Conservation (phyloP, 306 rosid species). For the Casuarina equisetifolia region DNA sequence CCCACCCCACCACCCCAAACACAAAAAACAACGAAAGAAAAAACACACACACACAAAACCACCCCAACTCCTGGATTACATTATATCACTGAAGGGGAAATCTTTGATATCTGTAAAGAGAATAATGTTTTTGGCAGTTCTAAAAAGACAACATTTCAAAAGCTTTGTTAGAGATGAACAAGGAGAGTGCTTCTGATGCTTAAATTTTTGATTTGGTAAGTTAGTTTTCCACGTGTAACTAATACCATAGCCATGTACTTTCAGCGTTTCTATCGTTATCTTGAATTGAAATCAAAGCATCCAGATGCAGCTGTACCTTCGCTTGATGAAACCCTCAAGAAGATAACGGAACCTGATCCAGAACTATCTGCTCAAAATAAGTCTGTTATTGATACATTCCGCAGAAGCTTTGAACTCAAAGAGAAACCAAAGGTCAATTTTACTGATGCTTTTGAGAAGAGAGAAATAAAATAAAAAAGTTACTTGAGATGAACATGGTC, state of each 20-base stretch:
- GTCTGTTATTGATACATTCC: constrained; percentile 46
- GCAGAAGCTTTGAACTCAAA: constrained; percentile 48
- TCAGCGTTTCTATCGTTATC: constrained; percentile 72
- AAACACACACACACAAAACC: no score
- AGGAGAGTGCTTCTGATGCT: background rate
- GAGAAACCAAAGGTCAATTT: constrained; percentile 57
- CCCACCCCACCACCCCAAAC: no score
- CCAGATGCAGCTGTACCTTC: constrained; percentile 76
- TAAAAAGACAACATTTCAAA: background rate
- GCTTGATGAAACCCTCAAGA: constrained; percentile 71
- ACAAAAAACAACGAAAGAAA: no score
- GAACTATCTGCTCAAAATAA: constrained; percentile 55
- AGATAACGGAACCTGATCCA: constrained; percentile 66
- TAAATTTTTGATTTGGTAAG: background rate
- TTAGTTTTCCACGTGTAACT: constrained; percentile 18
- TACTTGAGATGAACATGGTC: constrained; percentile 1
- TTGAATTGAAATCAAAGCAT: constrained; percentile 77
- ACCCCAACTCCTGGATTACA: background rate
- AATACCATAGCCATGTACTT: constrained; percentile 20
- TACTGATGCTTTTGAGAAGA: constrained; percentile 1
- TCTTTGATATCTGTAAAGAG: background rate
- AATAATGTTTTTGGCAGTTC: background rate
- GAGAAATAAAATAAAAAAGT: constrained; percentile 4
- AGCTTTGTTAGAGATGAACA: background rate
- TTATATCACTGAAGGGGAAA: background rate